phyloP scores from a whole-genome alignment of 192 early-diverging fungal genomes.

The Globomyces pollinis-pini region DNA sequence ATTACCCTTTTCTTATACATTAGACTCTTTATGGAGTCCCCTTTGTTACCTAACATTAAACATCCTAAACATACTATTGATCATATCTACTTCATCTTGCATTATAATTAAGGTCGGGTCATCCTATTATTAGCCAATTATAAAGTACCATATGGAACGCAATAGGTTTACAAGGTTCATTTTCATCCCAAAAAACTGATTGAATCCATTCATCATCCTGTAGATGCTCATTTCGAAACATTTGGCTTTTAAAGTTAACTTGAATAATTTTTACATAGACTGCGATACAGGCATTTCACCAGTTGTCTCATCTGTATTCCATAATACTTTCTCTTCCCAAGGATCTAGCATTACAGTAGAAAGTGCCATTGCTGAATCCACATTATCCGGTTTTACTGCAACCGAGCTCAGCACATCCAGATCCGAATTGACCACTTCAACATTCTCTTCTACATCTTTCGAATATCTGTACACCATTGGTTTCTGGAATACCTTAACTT shows the following conservation, averaged over 20 bases:
- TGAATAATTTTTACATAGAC: slow-evolving; percentile 3
- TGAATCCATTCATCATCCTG: slow-evolving; percentile 65
- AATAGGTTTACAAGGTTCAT: slow-evolving; percentile 44
- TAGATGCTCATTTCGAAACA: slow-evolving; percentile 49
- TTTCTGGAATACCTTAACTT: slow-evolving; percentile 16
- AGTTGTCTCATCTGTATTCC: slow-evolving; percentile 43
- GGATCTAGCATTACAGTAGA: slow-evolving; percentile 67
- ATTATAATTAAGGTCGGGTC: slow-evolving; percentile 74
- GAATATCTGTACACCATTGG: slow-evolving; percentile 9
- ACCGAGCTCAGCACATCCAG: neutral
- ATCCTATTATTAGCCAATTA: no score
- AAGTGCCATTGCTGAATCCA: slow-evolving; percentile 15
- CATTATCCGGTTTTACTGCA: slow-evolving; percentile 11
- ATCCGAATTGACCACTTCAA: slow-evolving; percentile 14
- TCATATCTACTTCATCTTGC: slow-evolving; percentile 38
- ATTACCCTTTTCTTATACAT: neutral
- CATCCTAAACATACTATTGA: slow-evolving; percentile 13
- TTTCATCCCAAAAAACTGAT: slow-evolving; percentile 74
- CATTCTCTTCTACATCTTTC: neutral
- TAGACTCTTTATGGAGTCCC: no score
- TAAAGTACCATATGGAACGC: slow-evolving; percentile 51
- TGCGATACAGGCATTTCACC: neutral
- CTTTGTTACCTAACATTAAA: no score
- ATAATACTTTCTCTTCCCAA: slow-evolving; percentile 82
- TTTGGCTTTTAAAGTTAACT: neutral